phyloP scores from a whole-genome alignment of 73 alveolate genomes.

The Paramecium sonneborni region DNA sequence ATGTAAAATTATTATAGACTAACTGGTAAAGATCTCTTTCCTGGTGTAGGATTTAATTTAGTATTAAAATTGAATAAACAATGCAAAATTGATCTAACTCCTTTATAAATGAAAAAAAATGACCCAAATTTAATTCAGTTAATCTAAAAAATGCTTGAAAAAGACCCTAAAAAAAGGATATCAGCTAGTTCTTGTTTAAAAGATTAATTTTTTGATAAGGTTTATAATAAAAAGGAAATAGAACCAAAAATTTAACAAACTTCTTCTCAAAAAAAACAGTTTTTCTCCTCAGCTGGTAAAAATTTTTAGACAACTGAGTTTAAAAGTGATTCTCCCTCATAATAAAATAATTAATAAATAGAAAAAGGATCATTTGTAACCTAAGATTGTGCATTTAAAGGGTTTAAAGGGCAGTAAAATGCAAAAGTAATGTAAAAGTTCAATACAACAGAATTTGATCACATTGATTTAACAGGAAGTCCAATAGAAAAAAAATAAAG shows the following conservation, averaged over 20 bases:
- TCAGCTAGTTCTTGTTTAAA: not conserved
- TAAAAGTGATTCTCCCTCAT: not conserved
- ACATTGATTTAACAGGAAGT: not conserved
- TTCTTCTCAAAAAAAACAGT: not conserved
- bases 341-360: not conserved
- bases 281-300: not conserved
- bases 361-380: not conserved
- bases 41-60: slow-evolving; percentile 38
- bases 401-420: not conserved
- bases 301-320: not conserved
- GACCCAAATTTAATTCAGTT: not conserved
- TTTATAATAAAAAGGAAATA: not conserved
- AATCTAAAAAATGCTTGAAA: not conserved
- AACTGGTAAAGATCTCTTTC: slow-evolving; percentile 56
- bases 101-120: not conserved
- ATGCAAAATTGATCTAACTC: not conserved
- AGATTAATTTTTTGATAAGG: not conserved
- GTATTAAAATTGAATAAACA: not conserved
- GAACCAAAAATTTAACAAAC: not conserved
- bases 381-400: not conserved
- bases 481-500: not conserved
- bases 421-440: not conserved
- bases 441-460: slow-evolving; percentile 15
- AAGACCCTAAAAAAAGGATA: not conserved
- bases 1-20: not conserved